Percentiles rank a stretch among this genome's conserved stretches.
These are phyloP conservation scores for Eremomyces bilateralis DNA, from an alignment of 495 filamentous ascomycete species.

Conservation along the genomic window DNA sequence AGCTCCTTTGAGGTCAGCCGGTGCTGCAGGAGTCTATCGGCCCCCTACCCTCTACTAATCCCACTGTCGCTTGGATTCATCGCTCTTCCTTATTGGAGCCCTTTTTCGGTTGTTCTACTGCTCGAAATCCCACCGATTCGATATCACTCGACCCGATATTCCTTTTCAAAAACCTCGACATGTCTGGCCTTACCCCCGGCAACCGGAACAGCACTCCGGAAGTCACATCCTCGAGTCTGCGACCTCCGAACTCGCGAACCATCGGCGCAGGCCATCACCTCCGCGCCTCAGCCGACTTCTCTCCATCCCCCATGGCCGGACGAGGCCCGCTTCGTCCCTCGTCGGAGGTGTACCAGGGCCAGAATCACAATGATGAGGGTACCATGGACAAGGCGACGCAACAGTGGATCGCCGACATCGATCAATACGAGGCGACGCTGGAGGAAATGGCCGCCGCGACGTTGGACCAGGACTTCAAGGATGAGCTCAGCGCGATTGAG, in stretches of 20 bases:
- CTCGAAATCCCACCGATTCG: too few relatives aligned
- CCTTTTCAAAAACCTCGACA: constrained; percentile 18
- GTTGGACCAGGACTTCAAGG: constrained; percentile 96
- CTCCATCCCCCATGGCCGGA: constrained; percentile 49
- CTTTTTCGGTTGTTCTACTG: background rate
- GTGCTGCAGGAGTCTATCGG: constrained; percentile 57
- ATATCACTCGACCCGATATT: background rate
- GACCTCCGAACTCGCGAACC: constrained; percentile 69
- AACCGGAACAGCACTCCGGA: constrained; percentile 98
- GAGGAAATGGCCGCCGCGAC: constrained; percentile 98
- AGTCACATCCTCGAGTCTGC: constrained; percentile 54
- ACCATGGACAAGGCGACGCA: constrained; percentile 81
- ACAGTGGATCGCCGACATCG: constrained; percentile 97
- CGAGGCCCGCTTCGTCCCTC: constrained; percentile 75
- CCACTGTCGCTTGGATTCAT: too few relatives aligned
- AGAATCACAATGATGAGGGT: constrained; percentile 45
- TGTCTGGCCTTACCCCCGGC: constrained; percentile 43
- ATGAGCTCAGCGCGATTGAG: constrained; percentile 94
- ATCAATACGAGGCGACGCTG: constrained; percentile 89
- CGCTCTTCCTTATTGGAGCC: background rate
- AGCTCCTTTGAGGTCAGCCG: constrained; percentile 80
- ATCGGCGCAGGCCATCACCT: constrained; percentile 65
- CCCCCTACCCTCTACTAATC: background rate
- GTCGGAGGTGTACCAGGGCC: constrained; percentile 61
- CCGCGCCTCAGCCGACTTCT: constrained; percentile 93